A percentile compares a stretch with the other conserved stretches of the same genome.
phyloP scores from a whole-genome alignment of 805 yeast genomes.

The Kuraishia floccosa region DNA sequence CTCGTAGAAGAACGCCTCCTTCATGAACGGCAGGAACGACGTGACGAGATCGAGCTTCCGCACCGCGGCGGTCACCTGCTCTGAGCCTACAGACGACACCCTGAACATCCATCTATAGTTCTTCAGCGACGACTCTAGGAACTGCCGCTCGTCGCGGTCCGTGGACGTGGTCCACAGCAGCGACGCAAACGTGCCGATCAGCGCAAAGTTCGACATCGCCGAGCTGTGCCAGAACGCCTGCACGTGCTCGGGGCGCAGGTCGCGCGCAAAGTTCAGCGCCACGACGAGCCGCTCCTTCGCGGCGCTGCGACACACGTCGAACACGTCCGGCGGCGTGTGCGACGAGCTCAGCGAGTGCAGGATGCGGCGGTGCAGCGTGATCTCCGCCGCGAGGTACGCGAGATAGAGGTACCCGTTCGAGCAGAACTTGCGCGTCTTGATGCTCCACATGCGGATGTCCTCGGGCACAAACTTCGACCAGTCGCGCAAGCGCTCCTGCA shows the following conservation, averaged over 20 bases:
- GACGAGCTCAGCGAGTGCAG: constrained; percentile 9
- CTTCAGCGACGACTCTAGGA: constrained; percentile 28
- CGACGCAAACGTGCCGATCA: constrained; percentile 33
- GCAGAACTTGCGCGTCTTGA: constrained; percentile 31
- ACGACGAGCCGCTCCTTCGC: constrained; percentile 29
- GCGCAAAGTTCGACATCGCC: constrained; percentile 26
- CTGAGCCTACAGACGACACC: constrained; percentile 33
- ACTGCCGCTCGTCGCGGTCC: constrained; percentile 22
- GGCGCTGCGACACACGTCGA: constrained; percentile 23
- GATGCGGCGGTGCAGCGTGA: constrained; percentile 30
- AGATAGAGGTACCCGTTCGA: constrained; percentile 32
- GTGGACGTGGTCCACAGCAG: constrained; percentile 24
- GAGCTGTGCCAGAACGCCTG: constrained; percentile 38
- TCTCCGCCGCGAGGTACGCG: constrained; percentile 33
- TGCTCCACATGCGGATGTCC: constrained; percentile 22
- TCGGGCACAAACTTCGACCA: neutral
- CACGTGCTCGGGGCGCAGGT: constrained; percentile 34
- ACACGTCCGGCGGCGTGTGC: constrained; percentile 2
- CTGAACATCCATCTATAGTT: constrained; percentile 33
- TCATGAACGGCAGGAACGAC: neutral
- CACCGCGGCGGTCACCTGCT: constrained; percentile 28
- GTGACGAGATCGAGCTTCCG: constrained; percentile 23
- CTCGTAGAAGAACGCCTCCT: neutral
- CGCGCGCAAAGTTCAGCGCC: constrained; percentile 31
- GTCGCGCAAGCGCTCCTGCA: neutral